These are phyloP conservation scores for Eucalyptus erythrocorys DNA, from an alignment of 345 rosid species.

Conservation along the genomic window DNA sequence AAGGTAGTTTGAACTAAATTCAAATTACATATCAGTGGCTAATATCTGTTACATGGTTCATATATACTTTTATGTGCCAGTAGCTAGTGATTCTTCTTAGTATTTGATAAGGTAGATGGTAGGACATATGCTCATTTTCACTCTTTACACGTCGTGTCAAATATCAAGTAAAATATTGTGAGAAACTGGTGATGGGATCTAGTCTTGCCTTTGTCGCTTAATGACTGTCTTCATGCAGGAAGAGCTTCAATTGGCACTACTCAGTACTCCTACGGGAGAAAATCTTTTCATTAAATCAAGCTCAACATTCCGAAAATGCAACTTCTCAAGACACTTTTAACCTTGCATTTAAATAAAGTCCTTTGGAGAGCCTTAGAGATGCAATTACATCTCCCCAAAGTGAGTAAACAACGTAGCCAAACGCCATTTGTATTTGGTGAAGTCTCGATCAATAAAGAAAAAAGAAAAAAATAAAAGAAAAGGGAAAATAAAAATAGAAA, in stretches of 20 bases:
- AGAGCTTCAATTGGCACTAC: conserved; percentile 70
- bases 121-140: neutral
- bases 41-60: neutral
- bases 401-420: no score
- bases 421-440: no score
- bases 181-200: neutral
- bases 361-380: no score
- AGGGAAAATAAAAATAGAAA: no score
- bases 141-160: neutral
- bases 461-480: no score
- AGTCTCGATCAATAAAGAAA: no score
- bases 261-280: conserved; percentile 43
- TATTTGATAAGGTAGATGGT: neutral
- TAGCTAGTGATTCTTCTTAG: neutral
- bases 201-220: neutral
- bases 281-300: conserved; percentile 32
- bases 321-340: no score
- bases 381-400: no score
- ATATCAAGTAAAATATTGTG: neutral
- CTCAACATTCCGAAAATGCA: no score
- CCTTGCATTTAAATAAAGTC: no score
- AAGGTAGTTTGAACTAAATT: conserved; percentile 25
- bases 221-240: conserved; percentile 19
- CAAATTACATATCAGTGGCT: neutral
- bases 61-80: neutral